A percentile compares a stretch with the other conserved stretches of the same genome.
phyloP scores from a whole-genome alignment of 2,329 filamentous ascomycete species.

The Hymenoscyphus infarciens region DNA sequence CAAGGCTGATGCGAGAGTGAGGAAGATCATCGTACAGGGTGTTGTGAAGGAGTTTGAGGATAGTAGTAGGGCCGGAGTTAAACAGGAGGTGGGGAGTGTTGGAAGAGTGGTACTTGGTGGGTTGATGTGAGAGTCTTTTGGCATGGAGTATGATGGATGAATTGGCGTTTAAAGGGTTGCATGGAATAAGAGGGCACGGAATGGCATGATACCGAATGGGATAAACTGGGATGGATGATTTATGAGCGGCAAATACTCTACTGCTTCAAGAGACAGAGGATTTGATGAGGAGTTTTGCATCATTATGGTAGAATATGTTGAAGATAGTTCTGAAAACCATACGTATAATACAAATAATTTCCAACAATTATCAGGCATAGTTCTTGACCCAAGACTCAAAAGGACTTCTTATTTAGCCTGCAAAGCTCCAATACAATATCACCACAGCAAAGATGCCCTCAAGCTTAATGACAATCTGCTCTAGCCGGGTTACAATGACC shows the following conservation, averaged over 20 bases:
- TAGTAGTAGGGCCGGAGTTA: conserved; percentile 69
- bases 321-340: not conserved
- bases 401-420: too few relatives aligned
- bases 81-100: conserved; percentile 77
- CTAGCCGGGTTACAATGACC: too few relatives aligned
- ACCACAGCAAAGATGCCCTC: too few relatives aligned
- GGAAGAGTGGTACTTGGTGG: conserved; percentile 88
- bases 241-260: not conserved
- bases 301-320: not conserved
- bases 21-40: conserved; percentile 84
- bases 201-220: conserved; percentile 10
- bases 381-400: too few relatives aligned
- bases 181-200: not conserved
- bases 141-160: conserved; percentile 5
- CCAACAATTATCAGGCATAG: not conserved
- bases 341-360: not conserved
- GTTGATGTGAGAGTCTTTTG: conserved; percentile 53
- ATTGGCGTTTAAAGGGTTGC: not conserved
- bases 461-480: too few relatives aligned
- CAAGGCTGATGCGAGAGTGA: conserved; percentile 80
- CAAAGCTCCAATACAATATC: too few relatives aligned
- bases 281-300: not conserved
- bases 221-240: conserved; percentile 23
- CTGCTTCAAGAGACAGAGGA: not conserved
- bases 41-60: conserved; percentile 94